Evolutionary conservation across 305 asterid species (phyloP), one percentile per base, ranked within the genome.

Genomic region (Fraxinus latifolia): DNA sequence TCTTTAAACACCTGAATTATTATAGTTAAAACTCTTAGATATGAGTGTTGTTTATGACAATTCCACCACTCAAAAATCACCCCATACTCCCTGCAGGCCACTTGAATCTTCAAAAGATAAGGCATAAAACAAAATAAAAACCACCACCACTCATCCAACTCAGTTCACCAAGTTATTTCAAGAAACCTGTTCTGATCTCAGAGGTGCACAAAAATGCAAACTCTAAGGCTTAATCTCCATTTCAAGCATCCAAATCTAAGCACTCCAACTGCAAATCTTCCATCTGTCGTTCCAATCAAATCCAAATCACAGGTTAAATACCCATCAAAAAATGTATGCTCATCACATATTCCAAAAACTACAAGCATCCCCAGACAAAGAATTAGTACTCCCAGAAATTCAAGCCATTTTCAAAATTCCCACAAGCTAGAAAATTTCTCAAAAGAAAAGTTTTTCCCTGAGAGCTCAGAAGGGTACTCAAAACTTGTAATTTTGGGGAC

Each of bases 401-500:
- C 31, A 29, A 77, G 1, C 82, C 80, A 50, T 47, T 34, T 39
- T 0, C 47, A 79, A 3, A 81, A 12, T 9, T 17, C 82, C 77
- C 60, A 58, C 21, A 2, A 50, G 37, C 60, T 27, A n/a, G 42
- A 42, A 77, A 78, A 70, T 17, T 1, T 71, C 3, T 73, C 82
- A 60, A 14, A 21, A 17, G 79, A 58, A 5, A 77, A 82, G 44
- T 32, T 53, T 39, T 19, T 55, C 8, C 62, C 80, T 65, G 50
- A 27, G 5, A 77, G 32, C 44, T 82, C 89, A 73, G 36, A 77
- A 36, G 85, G 60, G 74, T 75, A 73, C n/a, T 90, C 96, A 68
- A 88, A 89, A 73, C 9, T 77, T 73, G 82, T 87, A 86, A 39
- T 92, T 4, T 0, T 88, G n/a, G 97, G 92, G 32, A 92, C 90